Evolutionary conservation across 306 rosid species (phyloP).

Genomic region (Cicer pinnatifidum): DNA sequence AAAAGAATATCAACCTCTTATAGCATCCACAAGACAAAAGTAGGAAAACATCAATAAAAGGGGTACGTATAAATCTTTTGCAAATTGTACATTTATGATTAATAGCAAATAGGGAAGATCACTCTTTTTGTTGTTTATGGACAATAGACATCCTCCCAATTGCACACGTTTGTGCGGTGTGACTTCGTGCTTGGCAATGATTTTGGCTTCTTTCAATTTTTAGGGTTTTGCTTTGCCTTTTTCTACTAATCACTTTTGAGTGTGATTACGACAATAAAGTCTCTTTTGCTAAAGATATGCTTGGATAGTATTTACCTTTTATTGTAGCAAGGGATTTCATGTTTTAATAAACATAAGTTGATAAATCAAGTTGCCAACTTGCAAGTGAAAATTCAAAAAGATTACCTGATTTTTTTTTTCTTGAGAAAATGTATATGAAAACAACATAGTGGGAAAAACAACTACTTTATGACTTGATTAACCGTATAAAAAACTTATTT

Average conservation of each 20-base stretch:
- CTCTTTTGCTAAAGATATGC: conserved; percentile 38
- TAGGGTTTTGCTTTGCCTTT: conserved; percentile 18
- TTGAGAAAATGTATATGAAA: no score
- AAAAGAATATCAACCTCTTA: not conserved
- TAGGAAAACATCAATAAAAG: conserved; percentile 27
- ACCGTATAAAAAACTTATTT: no score
- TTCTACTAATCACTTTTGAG: conserved; percentile 34
- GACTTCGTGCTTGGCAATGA: conserved; percentile 42
- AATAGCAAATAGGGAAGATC: conserved; percentile 36
- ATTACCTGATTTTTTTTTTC: no score
- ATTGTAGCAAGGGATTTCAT: conserved; percentile 8
- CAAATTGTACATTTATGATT: conserved; percentile 41
- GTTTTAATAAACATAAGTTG: conserved; percentile 1
- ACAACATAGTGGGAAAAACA: no score
- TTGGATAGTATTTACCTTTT: conserved; percentile 26
- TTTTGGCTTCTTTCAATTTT: conserved; percentile 39
- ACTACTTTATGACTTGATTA: no score
- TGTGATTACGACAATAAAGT: conserved; percentile 40
- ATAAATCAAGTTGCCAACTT: conserved; percentile 28
- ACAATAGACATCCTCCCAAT: conserved; percentile 33
- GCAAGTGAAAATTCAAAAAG: not conserved
- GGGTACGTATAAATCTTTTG: not conserved
- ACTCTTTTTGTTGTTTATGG: conserved; percentile 20
- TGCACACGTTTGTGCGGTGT: conserved; percentile 46
- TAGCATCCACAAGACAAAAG: conserved; percentile 22